A percentile compares a stretch with the other conserved stretches of the same genome.
Evolutionary conservation across 805 yeast species (phyloP).

Genomic region (Saccharomycopsis vini): DNA sequence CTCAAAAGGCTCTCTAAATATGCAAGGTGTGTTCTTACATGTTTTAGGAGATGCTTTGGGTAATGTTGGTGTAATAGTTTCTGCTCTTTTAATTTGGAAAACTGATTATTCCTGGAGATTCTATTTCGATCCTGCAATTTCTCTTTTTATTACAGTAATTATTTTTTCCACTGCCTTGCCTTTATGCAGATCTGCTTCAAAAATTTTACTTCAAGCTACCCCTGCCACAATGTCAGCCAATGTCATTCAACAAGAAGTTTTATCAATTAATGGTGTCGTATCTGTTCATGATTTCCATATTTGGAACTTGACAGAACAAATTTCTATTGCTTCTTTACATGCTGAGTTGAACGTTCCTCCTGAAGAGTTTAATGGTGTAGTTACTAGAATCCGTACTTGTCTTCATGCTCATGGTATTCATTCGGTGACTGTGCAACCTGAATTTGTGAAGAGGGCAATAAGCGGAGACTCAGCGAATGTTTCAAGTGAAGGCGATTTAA

Average conservation of each 20-base stretch:
- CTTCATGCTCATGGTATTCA: constrained; percentile 82
- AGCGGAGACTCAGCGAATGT: not conserved
- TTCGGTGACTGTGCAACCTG: constrained; percentile 95
- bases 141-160: constrained; percentile 76
- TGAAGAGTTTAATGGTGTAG: constrained; percentile 59
- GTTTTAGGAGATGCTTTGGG: constrained; percentile 96
- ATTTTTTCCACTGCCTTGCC: constrained; percentile 91
- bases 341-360: constrained; percentile 62
- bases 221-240: constrained; percentile 78
- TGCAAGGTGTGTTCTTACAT: constrained; percentile 95
- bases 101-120: constrained; percentile 83
- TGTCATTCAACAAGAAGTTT: constrained; percentile 58
- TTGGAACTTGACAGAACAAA: constrained; percentile 88
- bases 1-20: constrained; percentile 75
- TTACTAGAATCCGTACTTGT: constrained; percentile 65
- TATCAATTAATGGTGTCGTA: constrained; percentile 59
- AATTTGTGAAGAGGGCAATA: constrained; percentile 36
- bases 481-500: not conserved
- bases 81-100: constrained; percentile 91
- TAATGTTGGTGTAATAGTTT: constrained; percentile 81
- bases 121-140: constrained; percentile 79
- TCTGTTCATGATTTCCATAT: constrained; percentile 93
- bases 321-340: constrained; percentile 82
- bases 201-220: constrained; percentile 85
- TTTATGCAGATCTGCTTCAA: constrained; percentile 74